phyloP scores from a whole-genome alignment of 345 rosid genomes.

The Brassica juncea region DNA sequence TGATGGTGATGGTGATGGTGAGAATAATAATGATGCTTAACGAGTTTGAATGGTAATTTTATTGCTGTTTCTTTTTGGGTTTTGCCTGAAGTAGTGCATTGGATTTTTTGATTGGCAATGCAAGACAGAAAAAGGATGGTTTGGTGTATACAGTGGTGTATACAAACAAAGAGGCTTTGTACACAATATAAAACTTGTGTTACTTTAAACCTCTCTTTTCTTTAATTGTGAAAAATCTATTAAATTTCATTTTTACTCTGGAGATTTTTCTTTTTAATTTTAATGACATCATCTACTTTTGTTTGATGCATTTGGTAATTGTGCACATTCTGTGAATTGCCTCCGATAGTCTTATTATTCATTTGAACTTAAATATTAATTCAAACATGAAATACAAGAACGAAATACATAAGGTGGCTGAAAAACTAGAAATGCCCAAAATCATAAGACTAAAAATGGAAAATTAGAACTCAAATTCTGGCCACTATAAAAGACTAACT shows the following conservation, averaged over 20 bases:
- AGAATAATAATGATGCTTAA: conserved; percentile 28
- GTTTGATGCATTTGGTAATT: neutral
- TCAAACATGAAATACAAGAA: too few species aligned
- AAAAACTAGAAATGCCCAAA: too few species aligned
- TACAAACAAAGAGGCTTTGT: conserved; percentile 26
- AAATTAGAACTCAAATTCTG: too few species aligned
- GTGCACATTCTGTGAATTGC: neutral
- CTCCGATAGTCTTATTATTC: neutral
- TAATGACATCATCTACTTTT: neutral
- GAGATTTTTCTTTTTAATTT: neutral
- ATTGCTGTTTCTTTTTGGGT: conserved; percentile 3
- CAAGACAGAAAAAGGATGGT: conserved; percentile 6
- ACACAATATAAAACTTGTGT: conserved; percentile 28
- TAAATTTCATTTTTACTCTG: neutral
- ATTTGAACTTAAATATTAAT: too few species aligned
- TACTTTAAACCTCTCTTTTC: conserved; percentile 16
- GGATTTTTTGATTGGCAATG: conserved; percentile 29
- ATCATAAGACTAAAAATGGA: too few species aligned
- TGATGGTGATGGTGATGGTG: conserved; percentile 32
- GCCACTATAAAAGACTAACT: too few species aligned
- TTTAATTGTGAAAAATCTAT: conserved; percentile 23
- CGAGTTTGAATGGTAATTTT: conserved; percentile 2
- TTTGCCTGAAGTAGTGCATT: conserved; percentile 29
- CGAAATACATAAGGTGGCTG: too few species aligned
- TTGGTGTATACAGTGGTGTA: conserved; percentile 21